These are phyloP conservation scores for Cercospora nicotianae DNA, from an alignment of 2,329 filamentous ascomycete species.

Conservation along the genomic window DNA sequence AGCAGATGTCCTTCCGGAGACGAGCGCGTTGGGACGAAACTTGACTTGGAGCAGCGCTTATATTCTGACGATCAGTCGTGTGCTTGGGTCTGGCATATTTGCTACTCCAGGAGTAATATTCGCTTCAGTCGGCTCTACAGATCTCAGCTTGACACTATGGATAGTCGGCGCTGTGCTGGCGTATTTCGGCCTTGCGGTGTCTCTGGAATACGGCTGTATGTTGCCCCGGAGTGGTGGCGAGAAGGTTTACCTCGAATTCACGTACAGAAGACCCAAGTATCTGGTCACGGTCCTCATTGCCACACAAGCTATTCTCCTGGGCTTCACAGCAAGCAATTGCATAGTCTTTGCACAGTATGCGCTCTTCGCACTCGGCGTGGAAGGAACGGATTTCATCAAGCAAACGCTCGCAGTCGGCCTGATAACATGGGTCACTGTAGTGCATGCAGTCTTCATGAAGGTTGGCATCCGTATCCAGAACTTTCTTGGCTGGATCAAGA, in stretches of 20 bases:
- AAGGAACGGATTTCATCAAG: slow-evolving; percentile 53
- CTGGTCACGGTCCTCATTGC: slow-evolving; percentile 65
- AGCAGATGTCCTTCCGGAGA: slow-evolving; percentile 61
- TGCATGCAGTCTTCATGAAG: slow-evolving; percentile 42
- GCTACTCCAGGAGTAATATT: slow-evolving; percentile 69
- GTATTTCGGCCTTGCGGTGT: slow-evolving; percentile 55
- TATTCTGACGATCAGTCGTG: slow-evolving; percentile 66
- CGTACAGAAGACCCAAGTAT: slow-evolving; percentile 63
- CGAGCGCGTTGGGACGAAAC: slow-evolving; percentile 58
- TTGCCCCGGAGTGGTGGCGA: slow-evolving; percentile 65
- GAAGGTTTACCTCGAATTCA: slow-evolving; percentile 72
- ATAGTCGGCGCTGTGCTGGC: slow-evolving; percentile 61
- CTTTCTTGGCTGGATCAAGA: slow-evolving; percentile 44
- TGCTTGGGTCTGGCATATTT: slow-evolving; percentile 71
- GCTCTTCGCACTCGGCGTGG: slow-evolving; percentile 56
- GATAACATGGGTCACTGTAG: slow-evolving; percentile 41
- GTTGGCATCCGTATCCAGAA: slow-evolving; percentile 43
- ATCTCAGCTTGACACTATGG: slow-evolving; percentile 64
- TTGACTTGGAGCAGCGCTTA: slow-evolving; percentile 58
- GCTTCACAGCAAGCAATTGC: slow-evolving; percentile 69
- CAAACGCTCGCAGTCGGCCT: slow-evolving; percentile 52
- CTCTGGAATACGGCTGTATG: slow-evolving; percentile 70
- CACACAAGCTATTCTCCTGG: slow-evolving; percentile 62
- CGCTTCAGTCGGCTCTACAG: slow-evolving; percentile 65
- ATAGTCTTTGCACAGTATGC: slow-evolving; percentile 28